phyloP scores from a whole-genome alignment of 108 stramenopile species.

The Aureococcus anophagefferens region DNA sequence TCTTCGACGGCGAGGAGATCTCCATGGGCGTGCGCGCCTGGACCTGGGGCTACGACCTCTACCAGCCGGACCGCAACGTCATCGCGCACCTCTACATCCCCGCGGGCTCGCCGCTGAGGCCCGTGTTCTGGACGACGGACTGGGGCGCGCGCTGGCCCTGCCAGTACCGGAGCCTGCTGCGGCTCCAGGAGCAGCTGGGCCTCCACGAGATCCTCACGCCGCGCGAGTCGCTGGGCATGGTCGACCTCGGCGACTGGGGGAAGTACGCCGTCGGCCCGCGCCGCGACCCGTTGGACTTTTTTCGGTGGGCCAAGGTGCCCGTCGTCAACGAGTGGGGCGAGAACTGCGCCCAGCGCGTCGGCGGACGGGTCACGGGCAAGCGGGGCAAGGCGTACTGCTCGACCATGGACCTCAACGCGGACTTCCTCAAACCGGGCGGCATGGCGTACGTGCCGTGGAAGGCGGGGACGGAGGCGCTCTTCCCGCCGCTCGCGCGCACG shows the following conservation, averaged over 20 bases:
- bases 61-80: slow-evolving; percentile 5
- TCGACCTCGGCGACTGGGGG: not conserved
- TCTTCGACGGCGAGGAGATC: slow-evolving; percentile 33
- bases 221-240: not conserved
- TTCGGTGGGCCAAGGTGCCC: not conserved
- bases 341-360: not conserved
- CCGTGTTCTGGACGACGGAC: not conserved
- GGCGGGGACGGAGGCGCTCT: not conserved
- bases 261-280: not conserved
- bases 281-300: not conserved
- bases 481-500: not conserved
- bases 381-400: not conserved
- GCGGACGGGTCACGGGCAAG: too few species aligned
- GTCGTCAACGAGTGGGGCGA: not conserved
- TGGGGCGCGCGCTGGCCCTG: not conserved
- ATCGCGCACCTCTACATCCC: not conserved
- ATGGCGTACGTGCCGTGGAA: not conserved
- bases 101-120: not conserved
- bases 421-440: not conserved
- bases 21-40: slow-evolving; percentile 24
- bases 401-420: not conserved
- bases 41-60: slow-evolving; percentile 29
- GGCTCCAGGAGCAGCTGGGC: not conserved
- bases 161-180: not conserved
- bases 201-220: not conserved